A percentile compares a stretch with the other conserved stretches of the same genome.
phyloP scores from a whole-genome alignment of 139 green algal species.

The Chlamydomonas urium region DNA sequence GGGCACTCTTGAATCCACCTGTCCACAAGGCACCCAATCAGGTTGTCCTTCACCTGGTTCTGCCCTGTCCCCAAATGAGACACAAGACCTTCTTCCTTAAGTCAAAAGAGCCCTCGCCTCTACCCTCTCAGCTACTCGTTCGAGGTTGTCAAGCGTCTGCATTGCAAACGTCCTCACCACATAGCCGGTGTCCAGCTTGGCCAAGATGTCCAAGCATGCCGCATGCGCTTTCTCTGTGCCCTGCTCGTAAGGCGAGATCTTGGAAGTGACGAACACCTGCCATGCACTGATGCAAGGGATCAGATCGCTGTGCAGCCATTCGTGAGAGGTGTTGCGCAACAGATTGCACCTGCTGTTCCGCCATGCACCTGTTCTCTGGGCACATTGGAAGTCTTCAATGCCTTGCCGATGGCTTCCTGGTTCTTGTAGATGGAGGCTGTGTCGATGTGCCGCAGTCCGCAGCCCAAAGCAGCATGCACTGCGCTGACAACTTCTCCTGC shows the following conservation, averaged over 20 bases:
- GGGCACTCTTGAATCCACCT: no score
- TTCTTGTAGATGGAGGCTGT: slow-evolving; percentile 70
- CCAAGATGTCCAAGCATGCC: slow-evolving; percentile 40
- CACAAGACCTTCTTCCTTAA: no score
- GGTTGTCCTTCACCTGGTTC: no score
- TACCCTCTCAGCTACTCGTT: no score
- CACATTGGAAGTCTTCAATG: neutral
- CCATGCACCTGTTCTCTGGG: slow-evolving; percentile 4
- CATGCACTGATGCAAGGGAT: neutral
- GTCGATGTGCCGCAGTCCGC: slow-evolving; percentile 64
- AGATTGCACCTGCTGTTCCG: no score
- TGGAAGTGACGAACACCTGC: slow-evolving; percentile 55
- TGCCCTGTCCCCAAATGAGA: no score
- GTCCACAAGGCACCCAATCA: no score
- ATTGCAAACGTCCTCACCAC: slow-evolving; percentile 40
- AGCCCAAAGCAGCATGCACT: slow-evolving; percentile 42
- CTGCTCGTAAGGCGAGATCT: slow-evolving; percentile 63
- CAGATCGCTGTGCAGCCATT: neutral
- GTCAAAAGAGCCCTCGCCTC: no score
- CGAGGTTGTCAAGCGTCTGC: no score
- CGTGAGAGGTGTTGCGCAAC: no score
- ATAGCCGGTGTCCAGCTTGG: slow-evolving; percentile 37
- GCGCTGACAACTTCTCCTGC: slow-evolving; percentile 30
- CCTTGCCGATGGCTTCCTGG: slow-evolving; percentile 12
- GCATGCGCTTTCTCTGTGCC: slow-evolving; percentile 33